Base-by-base conservation (phyloP, 2,329 filamentous ascomycete species). In the Epichloe scottii region DNA sequence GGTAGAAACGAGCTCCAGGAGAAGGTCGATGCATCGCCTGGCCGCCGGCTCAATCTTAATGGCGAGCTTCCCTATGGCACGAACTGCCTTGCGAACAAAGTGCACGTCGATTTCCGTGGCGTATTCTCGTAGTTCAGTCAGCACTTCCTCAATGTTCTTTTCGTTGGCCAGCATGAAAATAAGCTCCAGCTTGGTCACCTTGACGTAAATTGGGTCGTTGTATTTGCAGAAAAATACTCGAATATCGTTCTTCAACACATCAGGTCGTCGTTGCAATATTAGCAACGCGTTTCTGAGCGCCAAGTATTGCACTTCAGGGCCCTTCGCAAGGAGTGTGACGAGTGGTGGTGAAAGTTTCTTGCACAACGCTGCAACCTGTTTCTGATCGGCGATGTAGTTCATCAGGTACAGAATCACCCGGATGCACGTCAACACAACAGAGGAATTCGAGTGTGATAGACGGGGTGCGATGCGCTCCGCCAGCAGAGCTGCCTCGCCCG, bases 171-270 rank as follows among this genome's bases (percentile, higher is more conserved):
- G 78, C 93, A 97, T 98, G 69, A 98, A 98, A 58, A 98, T 97
- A 59, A 98, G 79, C 69, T 98, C 93, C 47, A 98, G 77, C 70
- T 98, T 98, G 15, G 93, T 98, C 48, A 98, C 93, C 69, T 98
- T 98, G 71, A 98, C 93, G 66, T 97, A 98, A 57, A 98, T 98
- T 0, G 93, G 93, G 63, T 98, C 93, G 66, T 98, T 98, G 71
- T 98, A 98, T 75, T 98, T 98, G 81, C 93, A 98, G 71, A 98
- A 98, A 71, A 98, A 98, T 34, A 98, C 93, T 45, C 93, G 82
- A 55, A 98, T 97, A 67, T 98, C 93, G 68, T 96, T 97, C 56
- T 89, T 82, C 50, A 98, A 70, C 8, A 98, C 91, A 62, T 97
- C 93, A 0, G 93, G 93, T 51, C 91, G 79, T 60, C 91, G 79